Percentiles rank a stretch among this genome's conserved stretches.
Conservation (phyloP, 305 asterid genomes). For the Solanum hybrid region DNA sequence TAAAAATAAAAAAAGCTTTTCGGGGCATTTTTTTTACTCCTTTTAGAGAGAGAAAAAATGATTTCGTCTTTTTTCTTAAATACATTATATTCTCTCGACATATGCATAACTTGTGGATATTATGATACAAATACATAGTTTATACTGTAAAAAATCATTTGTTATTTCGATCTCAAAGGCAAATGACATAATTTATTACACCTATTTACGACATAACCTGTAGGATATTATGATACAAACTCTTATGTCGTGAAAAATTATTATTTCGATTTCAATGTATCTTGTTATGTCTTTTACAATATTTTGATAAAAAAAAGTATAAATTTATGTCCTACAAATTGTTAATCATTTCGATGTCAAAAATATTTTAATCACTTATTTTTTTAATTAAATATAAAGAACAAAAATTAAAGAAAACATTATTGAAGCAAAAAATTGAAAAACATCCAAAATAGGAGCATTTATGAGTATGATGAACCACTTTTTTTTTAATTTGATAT, state of each 20-base stretch:
- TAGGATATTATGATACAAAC: not conserved
- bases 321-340: not conserved
- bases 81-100: not conserved
- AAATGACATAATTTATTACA: too few relatives aligned
- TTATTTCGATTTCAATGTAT: too few relatives aligned
- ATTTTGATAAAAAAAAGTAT: not conserved
- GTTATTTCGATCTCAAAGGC: not conserved
- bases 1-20: not conserved
- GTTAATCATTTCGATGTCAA: not conserved
- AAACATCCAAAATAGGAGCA: not conserved
- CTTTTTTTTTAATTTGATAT: too few relatives aligned
- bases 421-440: not conserved
- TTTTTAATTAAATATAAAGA: not conserved
- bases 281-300: not conserved
- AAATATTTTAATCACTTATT: not conserved
- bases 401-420: not conserved
- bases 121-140: not conserved
- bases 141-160: too few relatives aligned
- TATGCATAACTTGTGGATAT: not conserved
- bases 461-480: not conserved
- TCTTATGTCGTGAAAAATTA: too few relatives aligned
- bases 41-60: not conserved
- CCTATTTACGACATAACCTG: not conserved
- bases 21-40: not conserved
- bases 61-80: not conserved